These are phyloP conservation scores for Furcasterigmium furcatum DNA, from an alignment of 2,329 filamentous ascomycete species.

Conservation along the genomic window DNA sequence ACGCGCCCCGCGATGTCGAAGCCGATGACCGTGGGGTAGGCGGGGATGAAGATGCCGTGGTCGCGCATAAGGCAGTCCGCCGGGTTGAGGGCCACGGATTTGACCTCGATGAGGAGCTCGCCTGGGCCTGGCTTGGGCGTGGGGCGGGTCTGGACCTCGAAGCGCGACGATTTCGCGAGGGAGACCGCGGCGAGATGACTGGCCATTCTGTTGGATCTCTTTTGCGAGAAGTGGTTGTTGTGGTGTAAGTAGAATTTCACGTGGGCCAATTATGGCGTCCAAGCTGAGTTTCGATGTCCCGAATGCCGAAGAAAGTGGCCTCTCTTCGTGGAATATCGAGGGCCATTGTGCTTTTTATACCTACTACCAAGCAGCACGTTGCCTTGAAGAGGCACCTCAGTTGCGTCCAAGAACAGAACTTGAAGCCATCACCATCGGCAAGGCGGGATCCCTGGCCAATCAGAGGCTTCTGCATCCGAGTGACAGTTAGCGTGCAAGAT, in stretches of 20 bases:
- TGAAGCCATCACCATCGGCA: no score
- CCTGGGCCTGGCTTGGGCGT: slow-evolving; percentile 41
- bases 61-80: slow-evolving; percentile 39
- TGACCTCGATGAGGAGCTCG: slow-evolving; percentile 44
- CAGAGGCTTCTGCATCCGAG: slow-evolving; percentile 17
- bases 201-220: slow-evolving; percentile 18
- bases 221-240: neutral
- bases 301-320: neutral
- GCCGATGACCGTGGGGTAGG: slow-evolving; percentile 37
- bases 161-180: slow-evolving; percentile 27
- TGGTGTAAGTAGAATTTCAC: neutral
- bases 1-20: slow-evolving; percentile 41
- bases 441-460: slow-evolving; percentile 26
- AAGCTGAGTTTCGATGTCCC: neutral
- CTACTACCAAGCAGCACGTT: no score
- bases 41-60: slow-evolving; percentile 33
- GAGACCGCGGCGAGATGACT: slow-evolving; percentile 38
- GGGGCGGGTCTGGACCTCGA: slow-evolving; percentile 29
- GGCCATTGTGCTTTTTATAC: neutral
- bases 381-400: no score
- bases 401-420: no score
- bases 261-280: neutral
- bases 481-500: slow-evolving; percentile 17
- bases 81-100: slow-evolving; percentile 46
- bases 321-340: neutral